Evolutionary conservation across 345 rosid genomes (phyloP).

Genomic region (Eucalyptus pauciflora): DNA sequence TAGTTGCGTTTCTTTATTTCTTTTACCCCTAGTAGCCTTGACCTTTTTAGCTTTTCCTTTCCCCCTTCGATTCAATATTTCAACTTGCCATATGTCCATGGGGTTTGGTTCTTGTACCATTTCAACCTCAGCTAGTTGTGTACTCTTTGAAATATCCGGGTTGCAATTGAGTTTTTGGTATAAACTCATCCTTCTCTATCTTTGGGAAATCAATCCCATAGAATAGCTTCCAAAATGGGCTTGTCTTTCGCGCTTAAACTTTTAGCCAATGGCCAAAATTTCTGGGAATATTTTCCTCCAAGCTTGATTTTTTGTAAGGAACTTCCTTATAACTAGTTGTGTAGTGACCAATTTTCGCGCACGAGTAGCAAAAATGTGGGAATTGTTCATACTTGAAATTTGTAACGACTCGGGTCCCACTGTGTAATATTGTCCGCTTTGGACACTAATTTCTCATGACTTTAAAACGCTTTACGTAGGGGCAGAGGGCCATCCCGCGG

Average conservation of each 20-base stretch:
- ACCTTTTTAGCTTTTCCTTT: neutral
- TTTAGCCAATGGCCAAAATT: neutral
- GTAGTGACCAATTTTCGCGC: neutral
- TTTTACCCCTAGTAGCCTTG: neutral
- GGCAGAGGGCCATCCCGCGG: no score
- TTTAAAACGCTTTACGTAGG: no score
- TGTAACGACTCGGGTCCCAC: no score
- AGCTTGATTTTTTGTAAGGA: fast-evolving
- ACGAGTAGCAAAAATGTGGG: neutral
- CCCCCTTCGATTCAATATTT: neutral
- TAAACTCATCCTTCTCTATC: neutral
- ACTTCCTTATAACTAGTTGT: neutral
- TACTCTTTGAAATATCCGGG: no score
- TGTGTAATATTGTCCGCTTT: no score
- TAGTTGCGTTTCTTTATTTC: neutral
- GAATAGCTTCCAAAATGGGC: neutral
- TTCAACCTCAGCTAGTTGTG: neutral
- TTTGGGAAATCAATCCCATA: neutral
- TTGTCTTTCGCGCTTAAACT: fast-evolving
- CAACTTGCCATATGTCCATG: neutral
- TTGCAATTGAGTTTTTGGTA: neutral
- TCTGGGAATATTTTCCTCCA: neutral
- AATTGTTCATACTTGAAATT: neutral
- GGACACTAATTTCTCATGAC: no score
- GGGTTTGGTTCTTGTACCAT: neutral